These are phyloP conservation scores for Pterocarpus santalinus DNA, from an alignment of 306 rosid species.

Conservation along the genomic window DNA sequence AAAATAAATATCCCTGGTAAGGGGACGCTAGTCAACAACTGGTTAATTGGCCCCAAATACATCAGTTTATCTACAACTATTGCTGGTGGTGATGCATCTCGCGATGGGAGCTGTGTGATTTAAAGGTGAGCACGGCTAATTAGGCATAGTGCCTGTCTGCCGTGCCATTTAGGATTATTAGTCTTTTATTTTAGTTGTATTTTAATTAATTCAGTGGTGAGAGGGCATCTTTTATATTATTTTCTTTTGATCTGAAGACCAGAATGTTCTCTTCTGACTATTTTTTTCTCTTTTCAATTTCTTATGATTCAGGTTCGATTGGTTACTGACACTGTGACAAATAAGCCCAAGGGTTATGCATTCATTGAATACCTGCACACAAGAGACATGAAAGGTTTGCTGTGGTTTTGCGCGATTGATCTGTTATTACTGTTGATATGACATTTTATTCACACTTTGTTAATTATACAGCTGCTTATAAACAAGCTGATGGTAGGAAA, in stretches of 20 bases:
- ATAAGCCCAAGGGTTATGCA: conserved; percentile 93
- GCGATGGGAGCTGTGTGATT: conserved; percentile 84
- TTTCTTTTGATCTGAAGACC: conserved; percentile 44
- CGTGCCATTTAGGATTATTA: conserved; percentile 96
- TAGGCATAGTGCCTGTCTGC: conserved; percentile 99
- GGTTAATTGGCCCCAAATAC: conserved; percentile 92
- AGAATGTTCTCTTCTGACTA: conserved; percentile 46
- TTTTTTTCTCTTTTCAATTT: conserved; percentile 34
- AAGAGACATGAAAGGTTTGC: conserved; percentile 97
- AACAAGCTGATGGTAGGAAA: conserved; percentile 99
- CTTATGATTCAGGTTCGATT: conserved; percentile 73
- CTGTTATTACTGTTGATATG: neutral
- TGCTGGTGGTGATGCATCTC: conserved; percentile 99
- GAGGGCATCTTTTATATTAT: conserved; percentile 38
- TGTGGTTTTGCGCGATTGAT: conserved; percentile 25
- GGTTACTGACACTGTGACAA: conserved; percentile 73
- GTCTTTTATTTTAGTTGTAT: conserved; percentile 40
- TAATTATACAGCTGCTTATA: conserved; percentile 86
- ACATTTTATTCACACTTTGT: conserved; percentile 27
- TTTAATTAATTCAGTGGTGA: conserved; percentile 41
- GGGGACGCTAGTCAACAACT: conserved; percentile 91
- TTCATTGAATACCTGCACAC: conserved; percentile 96
- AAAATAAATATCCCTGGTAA: conserved; percentile 89
- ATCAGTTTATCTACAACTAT: conserved; percentile 91
- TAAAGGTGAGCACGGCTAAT: conserved; percentile 99